Percentiles rank a stretch among this genome's conserved stretches.
phyloP scores from a whole-genome alignment of 2,329 filamentous ascomycete genomes.

The Fusarium sp. region DNA sequence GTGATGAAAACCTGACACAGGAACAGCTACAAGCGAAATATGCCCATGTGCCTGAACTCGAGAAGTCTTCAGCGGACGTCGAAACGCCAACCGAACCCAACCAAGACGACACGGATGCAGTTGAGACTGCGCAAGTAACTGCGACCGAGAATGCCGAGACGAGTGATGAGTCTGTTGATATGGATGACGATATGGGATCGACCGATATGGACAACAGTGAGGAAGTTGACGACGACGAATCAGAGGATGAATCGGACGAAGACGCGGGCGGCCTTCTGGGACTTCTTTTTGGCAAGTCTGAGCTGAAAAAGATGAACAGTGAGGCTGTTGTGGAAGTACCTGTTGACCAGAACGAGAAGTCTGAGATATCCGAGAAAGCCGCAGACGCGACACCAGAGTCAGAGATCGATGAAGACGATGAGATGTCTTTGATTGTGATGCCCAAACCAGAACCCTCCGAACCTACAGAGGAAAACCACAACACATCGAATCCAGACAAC shows the following conservation, averaged over 20 bases:
- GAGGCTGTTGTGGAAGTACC: conserved; percentile 50
- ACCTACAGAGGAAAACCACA: conserved; percentile 24
- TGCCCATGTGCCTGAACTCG: conserved; percentile 69
- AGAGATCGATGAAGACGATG: conserved; percentile 50
- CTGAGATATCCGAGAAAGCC: conserved; percentile 38
- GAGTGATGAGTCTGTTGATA: conserved; percentile 75
- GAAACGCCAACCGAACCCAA: conserved; percentile 43
- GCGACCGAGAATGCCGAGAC: conserved; percentile 59
- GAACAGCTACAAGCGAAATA: conserved; percentile 79
- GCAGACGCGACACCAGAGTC: background rate
- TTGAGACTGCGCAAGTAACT: conserved; percentile 41
- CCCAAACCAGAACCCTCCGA: conserved; percentile 43
- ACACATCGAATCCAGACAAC: background rate
- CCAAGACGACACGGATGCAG: conserved; percentile 44
- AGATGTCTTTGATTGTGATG: conserved; percentile 52
- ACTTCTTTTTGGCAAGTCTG: conserved; percentile 70
- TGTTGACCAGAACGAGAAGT: conserved; percentile 45
- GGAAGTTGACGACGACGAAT: conserved; percentile 61
- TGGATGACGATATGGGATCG: conserved; percentile 75
- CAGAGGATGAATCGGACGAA: conserved; percentile 59
- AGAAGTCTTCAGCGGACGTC: conserved; percentile 48
- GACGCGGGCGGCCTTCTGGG: conserved; percentile 66
- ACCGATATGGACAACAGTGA: conserved; percentile 64
- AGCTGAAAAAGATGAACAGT: conserved; percentile 66
- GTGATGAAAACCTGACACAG: conserved; percentile 75